Base-by-base conservation (phyloP, 805 yeast genomes). In the Spathaspora gorwiae region DNA sequence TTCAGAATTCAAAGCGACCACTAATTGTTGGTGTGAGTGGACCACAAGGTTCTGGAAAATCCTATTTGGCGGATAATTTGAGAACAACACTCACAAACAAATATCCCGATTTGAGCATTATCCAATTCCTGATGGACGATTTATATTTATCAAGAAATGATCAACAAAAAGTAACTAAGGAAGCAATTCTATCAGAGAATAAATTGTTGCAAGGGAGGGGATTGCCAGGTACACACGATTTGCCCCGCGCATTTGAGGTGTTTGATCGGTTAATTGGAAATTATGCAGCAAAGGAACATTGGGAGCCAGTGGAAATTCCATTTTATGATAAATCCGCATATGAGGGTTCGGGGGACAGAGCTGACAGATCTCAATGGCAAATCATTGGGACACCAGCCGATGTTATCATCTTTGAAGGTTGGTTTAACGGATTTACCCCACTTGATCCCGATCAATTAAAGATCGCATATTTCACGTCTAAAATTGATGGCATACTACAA, bases 201-300 rank as follows among this genome's bases (percentile, higher is more conserved):
- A 59, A 64, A 32, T 65, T 92, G 39, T 56, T 88, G 13, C 76
- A 72, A 47, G 96, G 96, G 2, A 68, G 98, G 26, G 98, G 98
- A 0, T 72, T 87, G 12, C 98, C 98, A 0, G 97, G 97, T 0
- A 92, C 98, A 0, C 99, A 92, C 61, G 97, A 92, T 57, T 56
- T 87, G 13, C 53, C 52, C 1, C 55, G 85, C 11, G 58, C 73
- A n/a, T 39, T 50, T 6, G 52, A 62, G 7, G 61, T 74, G 6
- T 51, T 86, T 35, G 54, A 26, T 43, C 50, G 41, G n/a, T 47
- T 65, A 29, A 57, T 76, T 2, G 47, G 56, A 1, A 33, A 46
- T 12, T 36, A 46, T 34, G 27, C 40, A 10, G 6, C 8, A 7
- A 15, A 39, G 14, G 32, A 29, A 9, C 12, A 26, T 5, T 27